Conservation (phyloP, 2,329 filamentous ascomycete species). For the Sporothrix pallida region DNA sequence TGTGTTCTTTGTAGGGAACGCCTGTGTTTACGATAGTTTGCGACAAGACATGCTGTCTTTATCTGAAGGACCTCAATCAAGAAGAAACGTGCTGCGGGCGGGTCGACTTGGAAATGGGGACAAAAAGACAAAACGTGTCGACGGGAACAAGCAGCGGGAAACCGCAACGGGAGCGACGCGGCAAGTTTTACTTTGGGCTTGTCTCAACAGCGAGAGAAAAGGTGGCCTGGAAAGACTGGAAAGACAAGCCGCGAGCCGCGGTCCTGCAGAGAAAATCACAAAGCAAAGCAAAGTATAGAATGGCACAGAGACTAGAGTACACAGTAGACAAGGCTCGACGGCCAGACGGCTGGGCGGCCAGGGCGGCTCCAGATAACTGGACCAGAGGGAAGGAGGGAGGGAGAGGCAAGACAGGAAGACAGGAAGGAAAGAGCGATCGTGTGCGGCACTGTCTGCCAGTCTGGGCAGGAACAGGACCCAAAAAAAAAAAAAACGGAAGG, state of each 20-base stretch:
- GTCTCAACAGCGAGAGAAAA: background rate
- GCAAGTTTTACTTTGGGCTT: background rate
- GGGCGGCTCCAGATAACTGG: constrained; percentile 26
- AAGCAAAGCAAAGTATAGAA: background rate
- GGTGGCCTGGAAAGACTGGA: background rate
- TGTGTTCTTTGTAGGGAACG: background rate
- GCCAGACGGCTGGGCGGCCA: constrained; percentile 31
- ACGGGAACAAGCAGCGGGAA: background rate
- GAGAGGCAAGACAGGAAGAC: background rate
- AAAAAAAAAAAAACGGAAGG: background rate
- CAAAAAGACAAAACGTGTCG: background rate
- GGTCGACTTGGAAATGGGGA: constrained; percentile 21
- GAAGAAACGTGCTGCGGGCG: constrained; percentile 24
- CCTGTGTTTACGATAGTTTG: background rate
- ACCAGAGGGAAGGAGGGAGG: background rate
- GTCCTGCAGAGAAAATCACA: constrained; percentile 1
- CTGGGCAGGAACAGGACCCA: background rate
- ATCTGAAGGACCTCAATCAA: constrained; percentile 29
- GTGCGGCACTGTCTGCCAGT: background rate
- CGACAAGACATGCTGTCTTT: background rate
- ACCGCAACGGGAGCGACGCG: background rate
- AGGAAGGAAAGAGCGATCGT: background rate
- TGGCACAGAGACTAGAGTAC: background rate
- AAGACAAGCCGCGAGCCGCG: constrained; percentile 13
- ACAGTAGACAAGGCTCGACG: constrained; percentile 12